Conservation (phyloP, 23 red algal species). For the Agarophyton chilense region DNA sequence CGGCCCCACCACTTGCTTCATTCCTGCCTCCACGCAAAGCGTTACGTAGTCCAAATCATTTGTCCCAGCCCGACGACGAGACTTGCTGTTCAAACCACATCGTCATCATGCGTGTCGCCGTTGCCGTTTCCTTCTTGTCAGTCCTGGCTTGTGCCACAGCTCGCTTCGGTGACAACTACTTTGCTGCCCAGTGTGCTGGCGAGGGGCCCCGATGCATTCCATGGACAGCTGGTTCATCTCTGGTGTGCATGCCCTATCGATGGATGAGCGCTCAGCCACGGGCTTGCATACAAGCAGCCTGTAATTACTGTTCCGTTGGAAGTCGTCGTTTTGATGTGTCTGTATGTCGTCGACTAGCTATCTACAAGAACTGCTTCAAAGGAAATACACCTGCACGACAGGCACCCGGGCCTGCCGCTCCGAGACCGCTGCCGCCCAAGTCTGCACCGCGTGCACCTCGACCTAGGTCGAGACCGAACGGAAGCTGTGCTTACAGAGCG, state of each 20-base stretch:
- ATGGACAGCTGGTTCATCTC: constrained; percentile 15
- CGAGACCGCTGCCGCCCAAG: background rate
- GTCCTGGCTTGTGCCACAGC: background rate
- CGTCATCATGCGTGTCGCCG: background rate
- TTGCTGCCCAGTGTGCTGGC: constrained; percentile 29
- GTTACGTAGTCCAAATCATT: background rate
- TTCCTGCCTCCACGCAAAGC: background rate
- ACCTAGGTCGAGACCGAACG: background rate
- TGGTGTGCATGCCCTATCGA: constrained; percentile 9
- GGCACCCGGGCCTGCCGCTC: background rate
- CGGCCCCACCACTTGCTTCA: background rate
- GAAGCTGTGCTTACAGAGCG: constrained; percentile 1
- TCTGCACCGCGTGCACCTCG: background rate
- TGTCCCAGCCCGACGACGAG: background rate
- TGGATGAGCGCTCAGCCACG: constrained; percentile 50
- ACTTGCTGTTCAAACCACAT: too few species aligned
- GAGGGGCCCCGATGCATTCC: constrained; percentile 48
- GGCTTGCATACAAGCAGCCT: constrained; percentile 14
- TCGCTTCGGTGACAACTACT: constrained; percentile 35
- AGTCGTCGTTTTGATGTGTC: background rate
- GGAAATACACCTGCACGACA: constrained; percentile 4
- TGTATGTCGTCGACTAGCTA: constrained; percentile 30
- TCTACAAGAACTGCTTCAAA: constrained; percentile 64
- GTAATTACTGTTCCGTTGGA: constrained; percentile 27
- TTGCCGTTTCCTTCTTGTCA: background rate